Base-by-base conservation (phyloP, 768 basidiomycete genomes). In the Trametes sanguinea region DNA sequence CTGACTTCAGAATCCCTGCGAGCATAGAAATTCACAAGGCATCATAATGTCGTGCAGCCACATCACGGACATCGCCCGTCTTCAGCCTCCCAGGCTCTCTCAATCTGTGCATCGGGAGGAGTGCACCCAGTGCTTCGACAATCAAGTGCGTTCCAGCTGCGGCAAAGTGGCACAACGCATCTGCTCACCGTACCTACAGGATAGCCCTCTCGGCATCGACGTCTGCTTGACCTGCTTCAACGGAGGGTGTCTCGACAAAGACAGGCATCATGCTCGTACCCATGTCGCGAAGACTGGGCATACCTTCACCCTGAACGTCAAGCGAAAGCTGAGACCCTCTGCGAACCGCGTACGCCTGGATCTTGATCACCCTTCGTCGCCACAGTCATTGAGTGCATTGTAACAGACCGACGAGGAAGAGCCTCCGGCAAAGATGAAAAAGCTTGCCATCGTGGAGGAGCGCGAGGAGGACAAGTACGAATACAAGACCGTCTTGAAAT, bases 81-180 rank as follows among this genome's bases (percentile, higher is more conserved):
- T 93, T 0, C 73, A 78, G 39, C 78, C 78, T 0, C 92, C 92
- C 0, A 82, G 75, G 51, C 76, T 88, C 0, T 86, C 84, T 4
- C 88, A 94, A 63, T 82, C 83, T 0, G 91, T 94, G 0, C 88
- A 95, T 67, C 78, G 95, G 7, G 94, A 97, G 75, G 95, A 98
- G 74, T 99, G 96, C 71, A 97, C 95, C 0, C 94, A 95, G 61
- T 99, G 96, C 71, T 99, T 98, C 72, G 95, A 98, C 74, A 86
- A 85, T 69, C 95, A 98, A 85, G 94, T 89, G 22, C 33, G 61
- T 73, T n/a, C 35, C 1, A 52, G 35, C 51, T 32, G 4, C n/a
- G 10, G 42, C 40, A 1, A 22, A 33, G 16, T 14, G 9, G 45
- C 9, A 17, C 48, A 3, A 6, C 27, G n/a, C 22, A 32, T 40